These are phyloP conservation scores for Sodiomyces alkalinus DNA, from an alignment of 2,329 filamentous ascomycete genomes.

Conservation along the genomic window DNA sequence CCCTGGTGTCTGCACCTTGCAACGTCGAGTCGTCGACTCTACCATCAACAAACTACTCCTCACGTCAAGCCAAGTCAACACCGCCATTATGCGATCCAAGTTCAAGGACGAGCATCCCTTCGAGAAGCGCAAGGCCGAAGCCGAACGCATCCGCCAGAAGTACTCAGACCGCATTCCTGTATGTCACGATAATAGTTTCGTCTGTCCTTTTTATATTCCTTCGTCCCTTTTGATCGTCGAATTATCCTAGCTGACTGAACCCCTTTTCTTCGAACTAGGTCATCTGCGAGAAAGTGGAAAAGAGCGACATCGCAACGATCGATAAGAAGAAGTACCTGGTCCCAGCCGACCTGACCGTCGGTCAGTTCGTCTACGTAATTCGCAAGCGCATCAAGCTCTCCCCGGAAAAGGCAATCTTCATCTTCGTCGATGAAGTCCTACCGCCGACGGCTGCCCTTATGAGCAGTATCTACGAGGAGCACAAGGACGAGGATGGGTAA, in stretches of 20 bases:
- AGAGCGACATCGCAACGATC: conserved; percentile 97
- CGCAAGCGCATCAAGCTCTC: conserved; percentile 99
- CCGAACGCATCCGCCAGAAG: conserved; percentile 97
- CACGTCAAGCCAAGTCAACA: conserved; percentile 6
- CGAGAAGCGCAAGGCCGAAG: conserved; percentile 99
- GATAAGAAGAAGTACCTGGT: conserved; percentile 99
- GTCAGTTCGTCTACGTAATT: conserved; percentile 99
- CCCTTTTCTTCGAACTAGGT: conserved; percentile 58
- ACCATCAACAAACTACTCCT: conserved; percentile 5
- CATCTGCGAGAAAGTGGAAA: conserved; percentile 99
- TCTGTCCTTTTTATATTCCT: too few species aligned
- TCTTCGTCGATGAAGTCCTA: conserved; percentile 97
- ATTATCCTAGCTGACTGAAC: conserved; percentile 4
- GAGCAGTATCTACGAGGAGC: conserved; percentile 99
- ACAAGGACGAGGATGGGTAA: conserved; percentile 71
- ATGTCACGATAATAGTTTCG: too few species aligned
- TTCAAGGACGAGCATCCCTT: conserved; percentile 99
- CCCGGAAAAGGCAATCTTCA: conserved; percentile 99
- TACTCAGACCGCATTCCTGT: conserved; percentile 97
- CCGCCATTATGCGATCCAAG: conserved; percentile 82
- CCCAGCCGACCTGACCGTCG: conserved; percentile 91
- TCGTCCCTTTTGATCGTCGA: conserved; percentile 5
- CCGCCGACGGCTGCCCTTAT: conserved; percentile 94
- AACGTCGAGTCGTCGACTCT: too few species aligned
- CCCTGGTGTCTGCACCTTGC: too few species aligned